Conservation (phyloP, 2,329 filamentous ascomycete species). For the Ophiostoma sp. region DNA sequence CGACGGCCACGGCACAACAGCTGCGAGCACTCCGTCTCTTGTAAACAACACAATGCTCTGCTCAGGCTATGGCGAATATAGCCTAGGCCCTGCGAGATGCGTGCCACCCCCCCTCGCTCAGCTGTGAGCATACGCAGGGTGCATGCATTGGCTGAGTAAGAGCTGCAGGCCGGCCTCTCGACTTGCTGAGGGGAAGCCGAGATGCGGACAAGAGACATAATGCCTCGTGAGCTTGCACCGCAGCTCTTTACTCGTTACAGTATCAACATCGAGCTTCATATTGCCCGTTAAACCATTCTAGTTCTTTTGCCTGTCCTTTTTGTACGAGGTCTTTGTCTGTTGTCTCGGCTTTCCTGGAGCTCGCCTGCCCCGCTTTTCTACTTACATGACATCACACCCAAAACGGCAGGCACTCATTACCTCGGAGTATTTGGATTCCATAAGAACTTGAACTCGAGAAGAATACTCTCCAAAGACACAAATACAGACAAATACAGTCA, state of each 20-base stretch:
- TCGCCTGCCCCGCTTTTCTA: conserved; percentile 9
- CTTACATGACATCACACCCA: conserved; percentile 10
- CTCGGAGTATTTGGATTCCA: not conserved
- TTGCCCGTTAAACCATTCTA: not conserved
- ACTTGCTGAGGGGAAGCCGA: not conserved
- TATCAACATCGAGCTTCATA: too few species aligned
- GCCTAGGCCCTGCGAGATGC: not conserved
- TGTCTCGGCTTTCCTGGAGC: not conserved
- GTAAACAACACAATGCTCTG: not conserved
- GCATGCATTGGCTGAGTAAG: not conserved
- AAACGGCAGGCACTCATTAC: not conserved
- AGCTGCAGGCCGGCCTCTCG: not conserved
- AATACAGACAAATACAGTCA: not conserved
- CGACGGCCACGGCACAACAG: not conserved
- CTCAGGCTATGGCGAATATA: not conserved
- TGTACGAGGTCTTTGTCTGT: not conserved
- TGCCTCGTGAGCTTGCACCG: not conserved
- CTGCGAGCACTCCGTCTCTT: not conserved
- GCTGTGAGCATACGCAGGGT: not conserved
- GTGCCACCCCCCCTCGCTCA: not conserved
- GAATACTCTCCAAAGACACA: not conserved
- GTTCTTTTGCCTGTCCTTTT: not conserved
- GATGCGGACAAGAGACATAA: not conserved
- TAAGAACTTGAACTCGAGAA: too few species aligned
- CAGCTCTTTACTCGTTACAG: not conserved